These are phyloP conservation scores for Gynandropsis gynandra DNA, from an alignment of 345 rosid species.

Conservation along the genomic window DNA sequence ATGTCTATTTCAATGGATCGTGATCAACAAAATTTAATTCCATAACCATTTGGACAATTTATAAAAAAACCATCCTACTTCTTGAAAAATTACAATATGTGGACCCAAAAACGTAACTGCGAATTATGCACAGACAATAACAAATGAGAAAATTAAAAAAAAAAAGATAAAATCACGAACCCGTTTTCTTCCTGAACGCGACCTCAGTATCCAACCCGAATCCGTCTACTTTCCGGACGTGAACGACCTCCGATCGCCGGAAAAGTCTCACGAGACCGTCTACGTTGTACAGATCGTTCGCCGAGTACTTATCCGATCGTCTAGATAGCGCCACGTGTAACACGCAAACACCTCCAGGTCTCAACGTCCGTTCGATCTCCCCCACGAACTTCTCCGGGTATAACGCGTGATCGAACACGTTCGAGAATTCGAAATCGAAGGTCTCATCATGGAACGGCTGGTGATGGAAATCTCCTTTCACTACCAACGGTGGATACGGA, in stretches of 20 bases:
- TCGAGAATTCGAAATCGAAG: constrained; percentile 83
- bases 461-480: constrained; percentile 68
- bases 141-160: neutral
- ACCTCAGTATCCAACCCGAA: constrained; percentile 87
- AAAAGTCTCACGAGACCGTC: constrained; percentile 49
- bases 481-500: constrained; percentile 66
- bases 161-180: constrained; percentile 3
- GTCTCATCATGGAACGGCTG: constrained; percentile 67
- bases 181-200: constrained; percentile 44
- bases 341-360: constrained; percentile 55
- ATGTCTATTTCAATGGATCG: too few relatives aligned
- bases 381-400: constrained; percentile 60
- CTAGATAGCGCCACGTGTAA: constrained; percentile 62
- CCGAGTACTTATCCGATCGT: constrained; percentile 73
- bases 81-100: too few relatives aligned
- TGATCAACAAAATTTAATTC: too few relatives aligned
- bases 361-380: constrained; percentile 83
- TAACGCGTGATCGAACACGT: constrained; percentile 91
- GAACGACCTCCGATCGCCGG: constrained; percentile 47
- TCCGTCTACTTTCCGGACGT: constrained; percentile 59
- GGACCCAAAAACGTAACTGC: too few relatives aligned
- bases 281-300: constrained; percentile 62
- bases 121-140: too few relatives aligned
- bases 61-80: too few relatives aligned
- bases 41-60: too few relatives aligned